Evolutionary conservation across 768 basidiomycete genomes (phyloP).

Genomic region (Serendipita sp.): DNA sequence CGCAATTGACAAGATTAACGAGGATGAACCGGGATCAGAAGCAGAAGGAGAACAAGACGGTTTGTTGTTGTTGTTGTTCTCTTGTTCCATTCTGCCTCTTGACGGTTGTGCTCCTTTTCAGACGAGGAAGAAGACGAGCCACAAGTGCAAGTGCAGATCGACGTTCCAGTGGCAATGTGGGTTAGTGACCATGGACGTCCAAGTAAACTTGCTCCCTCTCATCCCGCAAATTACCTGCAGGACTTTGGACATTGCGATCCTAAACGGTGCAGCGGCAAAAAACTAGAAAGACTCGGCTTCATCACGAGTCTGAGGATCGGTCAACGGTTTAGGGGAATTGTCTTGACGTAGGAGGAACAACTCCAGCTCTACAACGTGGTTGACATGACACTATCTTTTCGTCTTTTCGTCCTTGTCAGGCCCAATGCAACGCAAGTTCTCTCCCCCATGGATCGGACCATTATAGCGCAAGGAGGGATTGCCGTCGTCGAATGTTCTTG

Average conservation of each 20-base stretch:
- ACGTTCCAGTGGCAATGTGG: slow-evolving; percentile 91
- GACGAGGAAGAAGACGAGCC: slow-evolving; percentile 3
- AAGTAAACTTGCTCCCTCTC: no score
- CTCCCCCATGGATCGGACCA: slow-evolving; percentile 69
- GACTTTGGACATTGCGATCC: slow-evolving; percentile 99
- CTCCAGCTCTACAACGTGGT: slow-evolving; percentile 3
- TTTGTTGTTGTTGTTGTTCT: no score
- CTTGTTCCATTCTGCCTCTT: no score
- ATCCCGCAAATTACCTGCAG: slow-evolving; percentile 24
- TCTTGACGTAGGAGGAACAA: slow-evolving; percentile 63
- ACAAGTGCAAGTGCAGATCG: slow-evolving; percentile 22
- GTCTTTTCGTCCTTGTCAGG: slow-evolving; percentile 22
- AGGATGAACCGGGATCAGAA: slow-evolving; percentile 21
- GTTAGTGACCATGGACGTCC: slow-evolving; percentile 28
- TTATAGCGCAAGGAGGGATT: slow-evolving; percentile 54
- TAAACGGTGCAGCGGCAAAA: slow-evolving; percentile 73
- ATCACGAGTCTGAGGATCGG: slow-evolving; percentile 75
- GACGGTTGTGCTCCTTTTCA: not conserved
- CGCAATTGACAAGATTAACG: slow-evolving; percentile 32
- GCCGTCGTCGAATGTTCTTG: slow-evolving; percentile 99
- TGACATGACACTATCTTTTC: not conserved
- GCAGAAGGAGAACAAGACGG: slow-evolving; percentile 15
- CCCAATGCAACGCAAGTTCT: slow-evolving; percentile 70
- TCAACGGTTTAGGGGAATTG: slow-evolving; percentile 74
- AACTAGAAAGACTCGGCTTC: slow-evolving; percentile 67